Base-by-base conservation (phyloP, 2,329 filamentous ascomycete species). In the Beauveria pseudobassiana region DNA sequence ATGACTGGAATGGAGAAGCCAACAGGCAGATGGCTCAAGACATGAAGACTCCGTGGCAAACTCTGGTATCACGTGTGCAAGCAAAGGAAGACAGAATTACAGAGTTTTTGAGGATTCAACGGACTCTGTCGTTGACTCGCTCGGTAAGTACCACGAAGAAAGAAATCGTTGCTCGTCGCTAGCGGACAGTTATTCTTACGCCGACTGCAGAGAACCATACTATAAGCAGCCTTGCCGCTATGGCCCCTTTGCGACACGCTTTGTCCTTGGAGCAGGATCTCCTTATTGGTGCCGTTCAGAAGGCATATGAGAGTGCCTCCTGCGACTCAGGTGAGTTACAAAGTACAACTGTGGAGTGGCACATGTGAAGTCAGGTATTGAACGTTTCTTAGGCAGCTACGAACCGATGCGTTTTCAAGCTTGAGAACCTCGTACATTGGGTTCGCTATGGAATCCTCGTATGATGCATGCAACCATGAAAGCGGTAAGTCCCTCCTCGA, bases 1-100 rank as follows among this genome's bases (percentile, higher is more conserved):
- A 64, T n/a, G 74, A 75, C 61, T 81, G 78, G 78, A 82, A 82
- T 56, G 67, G 74, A 54, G 77, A 80, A 65, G 74, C 74, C 0
- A 77, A 78, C 3, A 34, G 60, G 1, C 43, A 43, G 1, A 78
- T 80, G 76, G 68, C 65, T 0, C 16, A 38, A 1, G 73, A 77
- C 38, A 54, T 79, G 34, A 59, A 52, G 1, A 38, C 45, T 0
- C 68, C 68, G 5, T 81, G 77, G 77, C 5, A 52, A 7, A 30
- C 34, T n/a, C 34, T 64, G 3, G 50, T 18, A 46, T 55, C 0
- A 65, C 76, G 5, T 26, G 56, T 1, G 12, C 12, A 1, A 43
- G 42, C 0, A 0, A 66, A 8, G 28, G 62, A 4, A 42, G 56
- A 1, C 49, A 65, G 0, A 48, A 24, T 48, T 6, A 12, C 45